Evolutionary conservation across 768 basidiomycete genomes (phyloP).

Genomic region (Leccinum obscurum): DNA sequence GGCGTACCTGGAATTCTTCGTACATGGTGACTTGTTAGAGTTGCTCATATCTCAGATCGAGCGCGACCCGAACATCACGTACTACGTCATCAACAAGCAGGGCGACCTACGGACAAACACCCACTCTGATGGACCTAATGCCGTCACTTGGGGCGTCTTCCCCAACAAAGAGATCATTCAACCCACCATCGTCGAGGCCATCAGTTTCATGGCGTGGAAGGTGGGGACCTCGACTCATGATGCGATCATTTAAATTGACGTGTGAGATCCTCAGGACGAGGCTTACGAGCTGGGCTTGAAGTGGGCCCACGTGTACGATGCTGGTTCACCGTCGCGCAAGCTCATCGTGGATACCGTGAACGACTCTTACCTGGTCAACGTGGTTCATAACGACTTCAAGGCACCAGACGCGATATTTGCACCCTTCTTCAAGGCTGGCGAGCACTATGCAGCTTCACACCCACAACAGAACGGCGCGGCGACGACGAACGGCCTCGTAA

Average conservation of each 20-base stretch:
- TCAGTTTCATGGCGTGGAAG: constrained; percentile 99
- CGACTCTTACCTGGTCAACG: constrained; percentile 83
- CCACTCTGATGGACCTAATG: constrained; percentile 93
- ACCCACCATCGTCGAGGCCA: constrained; percentile 95
- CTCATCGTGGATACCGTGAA: constrained; percentile 81
- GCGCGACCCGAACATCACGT: constrained; percentile 85
- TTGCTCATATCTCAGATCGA: constrained; percentile 80
- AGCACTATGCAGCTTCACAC: constrained; percentile 50
- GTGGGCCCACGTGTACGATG: constrained; percentile 88
- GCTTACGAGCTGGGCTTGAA: constrained; percentile 90
- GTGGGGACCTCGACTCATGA: constrained; percentile 37
- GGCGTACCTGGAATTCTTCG: constrained; percentile 98
- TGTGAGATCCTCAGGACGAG: constrained; percentile 64
- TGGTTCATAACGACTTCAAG: constrained; percentile 96
- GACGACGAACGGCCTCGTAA: constrained; percentile 39
- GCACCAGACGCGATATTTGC: constrained; percentile 80
- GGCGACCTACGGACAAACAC: constrained; percentile 96
- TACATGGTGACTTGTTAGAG: constrained; percentile 69
- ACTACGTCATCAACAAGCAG: constrained; percentile 95
- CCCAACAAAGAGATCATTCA: constrained; percentile 96
- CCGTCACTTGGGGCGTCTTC: constrained; percentile 99
- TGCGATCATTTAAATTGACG: not conserved
- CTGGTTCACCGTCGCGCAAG: constrained; percentile 69
- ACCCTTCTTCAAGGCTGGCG: constrained; percentile 80
- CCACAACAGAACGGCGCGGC: constrained; percentile 31